Evolutionary conservation across 257 asterid species (phyloP).

Genomic region (Penstemon barbatus): DNA sequence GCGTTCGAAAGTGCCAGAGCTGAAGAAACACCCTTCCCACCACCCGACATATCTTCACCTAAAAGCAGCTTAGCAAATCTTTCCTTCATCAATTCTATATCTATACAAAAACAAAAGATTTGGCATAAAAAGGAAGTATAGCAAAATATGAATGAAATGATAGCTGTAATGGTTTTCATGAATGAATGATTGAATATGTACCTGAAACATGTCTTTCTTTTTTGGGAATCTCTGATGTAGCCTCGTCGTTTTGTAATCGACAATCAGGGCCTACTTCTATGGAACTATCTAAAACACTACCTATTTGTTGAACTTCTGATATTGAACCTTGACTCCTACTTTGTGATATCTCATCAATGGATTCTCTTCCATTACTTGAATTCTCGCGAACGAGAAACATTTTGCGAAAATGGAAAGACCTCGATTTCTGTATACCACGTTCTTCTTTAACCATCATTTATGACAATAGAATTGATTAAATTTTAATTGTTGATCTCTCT

Average conservation of each 20-base stretch:
- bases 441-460: conserved; percentile 39
- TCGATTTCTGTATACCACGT: conserved; percentile 39
- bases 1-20: conserved; percentile 89
- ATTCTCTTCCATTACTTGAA: conserved; percentile 26
- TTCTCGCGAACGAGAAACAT: conserved; percentile 44
- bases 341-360: conserved; percentile 30
- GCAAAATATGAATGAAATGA: background rate
- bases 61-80: conserved; percentile 72
- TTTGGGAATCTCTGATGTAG: conserved; percentile 20
- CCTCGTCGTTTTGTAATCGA: conserved; percentile 26
- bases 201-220: conserved; percentile 47
- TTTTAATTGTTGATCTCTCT: background rate
- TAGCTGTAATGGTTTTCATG: background rate
- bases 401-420: conserved; percentile 50
- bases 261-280: conserved; percentile 32
- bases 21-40: conserved; percentile 92
- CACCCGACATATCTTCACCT: conserved; percentile 96
- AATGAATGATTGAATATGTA: background rate
- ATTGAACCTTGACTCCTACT: conserved; percentile 25
- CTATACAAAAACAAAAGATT: conserved; percentile 36
- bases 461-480: background rate
- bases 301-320: conserved; percentile 28
- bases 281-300: conserved; percentile 25
- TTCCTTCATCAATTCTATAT: conserved; percentile 75
- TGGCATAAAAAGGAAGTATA: background rate